Base-by-base conservation (phyloP, 306 rosid species). In the Phaseolus lunatus region DNA sequence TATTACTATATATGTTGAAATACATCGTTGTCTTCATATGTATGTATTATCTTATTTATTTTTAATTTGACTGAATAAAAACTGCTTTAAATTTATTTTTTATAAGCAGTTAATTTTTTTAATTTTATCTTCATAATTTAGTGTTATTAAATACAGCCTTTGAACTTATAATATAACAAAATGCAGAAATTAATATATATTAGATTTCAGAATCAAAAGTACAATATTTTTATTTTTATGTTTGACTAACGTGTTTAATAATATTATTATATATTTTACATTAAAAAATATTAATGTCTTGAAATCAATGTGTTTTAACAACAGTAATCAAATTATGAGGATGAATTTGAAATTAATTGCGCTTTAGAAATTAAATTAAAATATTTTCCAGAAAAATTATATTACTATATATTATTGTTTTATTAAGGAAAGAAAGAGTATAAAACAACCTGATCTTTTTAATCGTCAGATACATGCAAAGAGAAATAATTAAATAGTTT, bases 1-100 rank as follows among this genome's bases (percentile, higher is more conserved):
- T 72, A 52, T 71, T 58, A 16, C 68, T 78, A 49, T 73, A 12
- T 68, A 56, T 70, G 72, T 9, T 22, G 35, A 47, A 70, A 78
- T 59, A n/a, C 50, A 5, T 9, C 33, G 31, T 62, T 61, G 78
- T 62, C 77, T 48, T 31, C 49, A 45, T 27, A 41, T 27, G 5
- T 27, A 14, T 26, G 39, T 27, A 14, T 26, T 13, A 5, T 53
- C 7, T 26, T 15, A 68, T 58, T 59, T 57, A 9, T 44, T 41
- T 67, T 2, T 44, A 44, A 20, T 44, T 67, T 67, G 72, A 67
- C 54, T 41, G 2, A 0, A 66, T 14, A 41, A 14, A 67, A 44
- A 1, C 19, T 22, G 7, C 1, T 13, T 23, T 8, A 14, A 7
- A 23, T 14, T 43, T 39, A 0, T 65, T 37, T 11, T 39, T 5